Base-by-base conservation (phyloP, 2,329 filamentous ascomycete species). In the Nigrograna mackinnonii region DNA sequence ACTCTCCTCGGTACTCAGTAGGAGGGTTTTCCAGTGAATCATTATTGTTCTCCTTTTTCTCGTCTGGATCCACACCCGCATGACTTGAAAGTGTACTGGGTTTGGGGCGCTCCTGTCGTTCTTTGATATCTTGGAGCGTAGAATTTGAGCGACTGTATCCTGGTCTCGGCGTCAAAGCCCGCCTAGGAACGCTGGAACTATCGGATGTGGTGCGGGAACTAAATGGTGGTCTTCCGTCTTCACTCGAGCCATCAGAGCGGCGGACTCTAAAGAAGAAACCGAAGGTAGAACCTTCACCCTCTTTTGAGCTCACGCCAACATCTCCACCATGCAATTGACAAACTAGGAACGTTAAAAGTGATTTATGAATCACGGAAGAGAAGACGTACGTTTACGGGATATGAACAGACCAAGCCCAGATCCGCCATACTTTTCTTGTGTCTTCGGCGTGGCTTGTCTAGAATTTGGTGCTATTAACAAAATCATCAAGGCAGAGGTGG, bases 401-500 rank as follows among this genome's bases (percentile, higher is more conserved):
- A 69, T 69, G 46, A 67, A 67, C 1, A 68, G 54, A 2, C 67
- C 67, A 2, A 70, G 51, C 0, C 67, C 67, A n/a, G 62, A 67
- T 4, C 67, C 67, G 4, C 72, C 72, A 30, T 75, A 75, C 4
- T 62, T 67, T 22, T 68, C 66, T 19, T 70, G 67, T 6, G 67
- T 70, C 34, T 68, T 68, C 1, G 67, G 67, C 3, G 66, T 67
- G 13, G 67, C 67, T 55, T 64, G 66, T 38, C 62, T 67, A 2
- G 5, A 6, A n/a, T n/a, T n/a, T n/a, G n/a, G n/a, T n/a, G n/a
- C n/a, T n/a, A n/a, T n/a, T n/a, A n/a, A n/a, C n/a, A n/a, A n/a
- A n/a, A n/a, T n/a, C n/a, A n/a, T n/a, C n/a, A n/a, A n/a, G n/a
- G n/a, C n/a, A n/a, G n/a, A n/a, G n/a, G n/a, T n/a, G n/a, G n/a